Evolutionary conservation across 2,329 filamentous ascomycete species (phyloP), one percentile per base, ranked within the genome.

Genomic region (Alternaria ethzedia): DNA sequence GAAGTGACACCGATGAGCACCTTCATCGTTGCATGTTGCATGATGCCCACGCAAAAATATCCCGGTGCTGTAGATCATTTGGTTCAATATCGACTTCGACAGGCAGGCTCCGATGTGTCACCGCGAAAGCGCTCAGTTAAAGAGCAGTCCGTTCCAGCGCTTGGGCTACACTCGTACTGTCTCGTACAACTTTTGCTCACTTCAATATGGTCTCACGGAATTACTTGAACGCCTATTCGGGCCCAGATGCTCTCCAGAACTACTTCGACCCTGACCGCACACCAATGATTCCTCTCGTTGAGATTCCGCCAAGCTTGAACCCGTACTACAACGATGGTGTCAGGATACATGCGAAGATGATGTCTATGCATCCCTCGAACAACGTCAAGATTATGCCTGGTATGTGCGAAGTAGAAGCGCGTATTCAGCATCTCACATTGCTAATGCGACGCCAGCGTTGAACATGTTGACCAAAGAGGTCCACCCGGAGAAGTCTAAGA

Each of bases 311-410:
- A 15, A 78, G 77, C 11, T 79, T 90, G 32, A 90, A 90, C 62
- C 87, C 87, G 3, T 87, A 84, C 65, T 81, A 83, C 20, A 66
- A 82, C 25, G 83, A 89, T 84, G 86, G 86, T 5, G 85, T 90
- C 5, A 83, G 86, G 11, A 88, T 90, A 56, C 89, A 88, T 66
- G 88, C 88, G 41, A 90, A 90, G 78, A 87, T 90, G 86, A 86
- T 90, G 84, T 87, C 86, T 3, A 86, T 86, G 81, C 86, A 88
- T 69, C 88, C 88, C 1, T 86, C 87, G 4, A 87, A 90, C 64
- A 90, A 90, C 51, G 88, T 90, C 67, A 90, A 90, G 72, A 83
- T 85, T 3, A 83, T 90, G 77, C 88, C 88, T 69, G 86, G 85
- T 85, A 49, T 13, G 52, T 32, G 13, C n/a, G n/a, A 47, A 20